Conservation (phyloP, 2,329 filamentous ascomycete genomes). For the Cryphonectria parasitica region DNA sequence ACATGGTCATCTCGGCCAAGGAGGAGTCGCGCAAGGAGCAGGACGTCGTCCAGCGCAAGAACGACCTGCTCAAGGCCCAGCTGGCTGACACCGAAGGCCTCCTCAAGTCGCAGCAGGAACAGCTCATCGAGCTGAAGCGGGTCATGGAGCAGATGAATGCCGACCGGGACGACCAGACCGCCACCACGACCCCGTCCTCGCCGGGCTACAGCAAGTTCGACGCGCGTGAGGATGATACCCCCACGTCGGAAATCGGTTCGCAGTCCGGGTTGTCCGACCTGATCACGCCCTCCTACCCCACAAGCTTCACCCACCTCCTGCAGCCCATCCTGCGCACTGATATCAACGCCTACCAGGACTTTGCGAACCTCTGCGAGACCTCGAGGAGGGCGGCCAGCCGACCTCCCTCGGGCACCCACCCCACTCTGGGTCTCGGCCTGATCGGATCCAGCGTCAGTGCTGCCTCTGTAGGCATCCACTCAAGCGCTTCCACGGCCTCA, state of each 20-base stretch:
- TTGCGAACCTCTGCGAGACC: slow-evolving; percentile 73
- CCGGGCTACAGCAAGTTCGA: slow-evolving; percentile 76
- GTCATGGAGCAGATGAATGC: slow-evolving; percentile 87
- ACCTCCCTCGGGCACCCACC: slow-evolving; percentile 72
- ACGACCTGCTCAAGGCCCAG: slow-evolving; percentile 84
- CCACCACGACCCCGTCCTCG: slow-evolving; percentile 79
- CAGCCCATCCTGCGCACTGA: slow-evolving; percentile 84
- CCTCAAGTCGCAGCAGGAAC: slow-evolving; percentile 88
- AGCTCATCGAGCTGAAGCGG: slow-evolving; percentile 85
- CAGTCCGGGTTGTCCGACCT: slow-evolving; percentile 48
- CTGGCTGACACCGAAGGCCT: slow-evolving; percentile 85
- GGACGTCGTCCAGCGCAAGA: slow-evolving; percentile 79
- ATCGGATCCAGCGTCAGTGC: slow-evolving; percentile 44
- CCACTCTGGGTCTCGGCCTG: slow-evolving; percentile 61
- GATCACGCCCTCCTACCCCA: slow-evolving; percentile 60
- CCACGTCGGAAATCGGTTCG: slow-evolving; percentile 41
- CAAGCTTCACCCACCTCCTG: slow-evolving; percentile 80
- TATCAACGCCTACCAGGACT: slow-evolving; percentile 80
- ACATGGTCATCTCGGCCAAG: slow-evolving; percentile 92
- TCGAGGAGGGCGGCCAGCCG: slow-evolving; percentile 69
- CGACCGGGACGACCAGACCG: slow-evolving; percentile 72
- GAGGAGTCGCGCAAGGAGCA: slow-evolving; percentile 86
- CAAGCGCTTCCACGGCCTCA: slow-evolving; percentile 65
- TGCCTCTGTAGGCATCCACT: slow-evolving; percentile 41
- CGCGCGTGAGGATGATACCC: slow-evolving; percentile 49